phyloP scores from a whole-genome alignment of 495 filamentous ascomycete species.

The Aspergillus campestris region DNA sequence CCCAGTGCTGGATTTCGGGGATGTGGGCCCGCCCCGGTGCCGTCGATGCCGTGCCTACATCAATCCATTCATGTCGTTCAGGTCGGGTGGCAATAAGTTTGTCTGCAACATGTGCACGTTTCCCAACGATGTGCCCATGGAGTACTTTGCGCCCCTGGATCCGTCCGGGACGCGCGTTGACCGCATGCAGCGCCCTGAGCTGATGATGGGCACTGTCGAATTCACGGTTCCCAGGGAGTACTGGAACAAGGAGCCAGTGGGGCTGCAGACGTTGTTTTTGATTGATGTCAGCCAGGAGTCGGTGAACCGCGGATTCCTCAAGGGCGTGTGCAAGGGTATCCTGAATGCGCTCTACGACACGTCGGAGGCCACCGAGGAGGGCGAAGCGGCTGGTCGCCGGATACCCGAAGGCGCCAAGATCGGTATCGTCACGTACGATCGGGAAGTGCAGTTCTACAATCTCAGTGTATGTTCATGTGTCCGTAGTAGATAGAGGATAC shows the following conservation, averaged over 20 bases:
- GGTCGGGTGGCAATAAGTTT: conserved; percentile 88
- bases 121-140: conserved; percentile 84
- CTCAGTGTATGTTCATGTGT: conserved; percentile 53
- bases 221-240: conserved; percentile 97
- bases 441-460: conserved; percentile 96
- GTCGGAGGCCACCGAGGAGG: conserved; percentile 44
- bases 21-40: conserved; percentile 83
- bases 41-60: conserved; percentile 93
- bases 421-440: conserved; percentile 92
- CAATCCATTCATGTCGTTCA: conserved; percentile 98
- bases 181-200: conserved; percentile 79
- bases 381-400: conserved; percentile 40
- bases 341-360: conserved; percentile 70
- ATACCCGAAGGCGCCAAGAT: conserved; percentile 78
- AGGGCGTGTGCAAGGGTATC: conserved; percentile 86
- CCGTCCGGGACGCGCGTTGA: conserved; percentile 83
- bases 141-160: conserved; percentile 89
- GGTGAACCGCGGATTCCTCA: conserved; percentile 79
- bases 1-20: conserved; percentile 92
- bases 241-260: conserved; percentile 91
- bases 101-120: conserved; percentile 98
- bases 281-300: conserved; percentile 91
- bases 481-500: neutral
- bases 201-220: conserved; percentile 86
- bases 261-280: conserved; percentile 79